A percentile compares a stretch with the other conserved stretches of the same genome.
phyloP scores from a whole-genome alignment of 495 filamentous ascomycete species.

The Talaromyces nanjingensis region DNA sequence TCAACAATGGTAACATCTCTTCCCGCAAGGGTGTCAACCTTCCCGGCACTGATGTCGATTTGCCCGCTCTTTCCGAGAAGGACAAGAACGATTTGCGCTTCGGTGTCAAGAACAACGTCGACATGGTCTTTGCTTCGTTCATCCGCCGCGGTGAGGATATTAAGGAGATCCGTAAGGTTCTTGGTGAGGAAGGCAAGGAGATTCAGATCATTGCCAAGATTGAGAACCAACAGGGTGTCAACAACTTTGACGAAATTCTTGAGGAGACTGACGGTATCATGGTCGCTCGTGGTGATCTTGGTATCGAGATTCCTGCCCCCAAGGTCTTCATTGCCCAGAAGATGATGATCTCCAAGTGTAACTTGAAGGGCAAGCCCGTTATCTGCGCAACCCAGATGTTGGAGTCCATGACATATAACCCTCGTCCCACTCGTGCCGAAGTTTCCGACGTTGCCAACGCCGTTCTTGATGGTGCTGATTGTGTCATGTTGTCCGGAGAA shows the following conservation, averaged over 20 bases:
- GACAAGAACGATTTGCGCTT: constrained; percentile 88
- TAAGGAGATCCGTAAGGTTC: constrained; percentile 79
- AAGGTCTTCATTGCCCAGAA: constrained; percentile 99
- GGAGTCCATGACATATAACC: constrained; percentile 99
- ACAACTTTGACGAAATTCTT: constrained; percentile 98
- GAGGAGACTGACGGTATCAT: constrained; percentile 97
- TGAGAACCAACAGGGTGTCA: constrained; percentile 97
- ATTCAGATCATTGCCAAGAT: constrained; percentile 99
- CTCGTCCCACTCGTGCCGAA: constrained; percentile 93
- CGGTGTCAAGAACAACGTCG: constrained; percentile 94
- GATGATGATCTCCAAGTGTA: constrained; percentile 99
- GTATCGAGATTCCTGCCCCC: constrained; percentile 96
- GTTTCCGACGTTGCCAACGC: constrained; percentile 98
- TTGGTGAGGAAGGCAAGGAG: constrained; percentile 86
- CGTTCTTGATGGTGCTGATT: constrained; percentile 94
- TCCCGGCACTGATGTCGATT: constrained; percentile 96
- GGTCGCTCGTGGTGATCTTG: constrained; percentile 97
- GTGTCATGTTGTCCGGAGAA: constrained; percentile 99
- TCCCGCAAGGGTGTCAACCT: constrained; percentile 99
- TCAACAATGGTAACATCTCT: constrained; percentile 97
- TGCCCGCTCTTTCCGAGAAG: constrained; percentile 97
- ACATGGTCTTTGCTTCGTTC: constrained; percentile 99
- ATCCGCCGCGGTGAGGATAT: constrained; percentile 92
- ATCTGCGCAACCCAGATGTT: constrained; percentile 93
- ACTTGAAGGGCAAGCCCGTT: constrained; percentile 96